Evolutionary conservation across 257 asterid species (phyloP).

Genomic region (Verbascum thapsus): DNA sequence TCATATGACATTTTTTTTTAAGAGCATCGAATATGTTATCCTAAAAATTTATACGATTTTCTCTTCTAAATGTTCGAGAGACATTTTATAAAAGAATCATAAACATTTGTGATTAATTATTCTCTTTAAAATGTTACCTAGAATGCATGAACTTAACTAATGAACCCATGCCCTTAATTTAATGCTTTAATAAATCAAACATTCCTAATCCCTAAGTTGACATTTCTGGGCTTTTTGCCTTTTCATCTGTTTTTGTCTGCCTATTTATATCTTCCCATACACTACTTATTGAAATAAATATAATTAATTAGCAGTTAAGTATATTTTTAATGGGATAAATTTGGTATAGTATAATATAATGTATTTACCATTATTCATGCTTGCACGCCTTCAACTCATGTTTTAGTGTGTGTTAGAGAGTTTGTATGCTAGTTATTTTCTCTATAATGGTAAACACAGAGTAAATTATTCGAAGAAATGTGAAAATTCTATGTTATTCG

Average conservation of each 20-base stretch:
- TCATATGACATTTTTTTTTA: no score
- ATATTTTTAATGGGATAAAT: constrained; percentile 20
- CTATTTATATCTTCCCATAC: background rate
- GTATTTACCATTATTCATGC: constrained; percentile 16
- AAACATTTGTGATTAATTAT: no score
- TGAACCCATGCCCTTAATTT: constrained; percentile 16
- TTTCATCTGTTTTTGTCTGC: constrained; percentile 19
- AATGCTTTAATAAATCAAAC: constrained; percentile 24
- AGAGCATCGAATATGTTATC: no score
- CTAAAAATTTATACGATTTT: no score
- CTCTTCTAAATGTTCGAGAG: no score
- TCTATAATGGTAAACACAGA: constrained; percentile 16
- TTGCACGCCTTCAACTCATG: constrained; percentile 41
- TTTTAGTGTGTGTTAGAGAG: no score
- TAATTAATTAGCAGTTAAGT: background rate
- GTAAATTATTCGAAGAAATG: constrained; percentile 5
- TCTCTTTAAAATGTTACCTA: background rate
- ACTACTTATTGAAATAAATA: background rate
- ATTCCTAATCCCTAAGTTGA: constrained; percentile 32
- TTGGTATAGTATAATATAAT: background rate
- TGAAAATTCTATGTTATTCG: no score
- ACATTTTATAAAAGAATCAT: no score
- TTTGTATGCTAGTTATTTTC: constrained; percentile 17
- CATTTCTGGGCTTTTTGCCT: constrained; percentile 8
- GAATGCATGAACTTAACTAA: constrained; percentile 27